Conservation (phyloP, 2,329 filamentous ascomycete species). For the Fusarium nematophilum region DNA sequence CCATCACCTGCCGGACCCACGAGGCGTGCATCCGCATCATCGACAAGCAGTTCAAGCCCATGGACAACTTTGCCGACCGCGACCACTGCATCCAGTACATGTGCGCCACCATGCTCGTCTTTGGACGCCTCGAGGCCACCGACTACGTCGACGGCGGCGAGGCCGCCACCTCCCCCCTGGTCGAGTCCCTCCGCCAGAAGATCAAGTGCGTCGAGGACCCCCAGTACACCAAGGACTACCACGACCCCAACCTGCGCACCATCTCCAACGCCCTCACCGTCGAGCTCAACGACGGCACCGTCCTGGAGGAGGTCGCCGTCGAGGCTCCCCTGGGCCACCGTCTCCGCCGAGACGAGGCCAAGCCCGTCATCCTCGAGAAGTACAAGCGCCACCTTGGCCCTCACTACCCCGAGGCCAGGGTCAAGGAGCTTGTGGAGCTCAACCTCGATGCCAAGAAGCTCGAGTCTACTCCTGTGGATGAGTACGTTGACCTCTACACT, state of each 20-base stretch:
- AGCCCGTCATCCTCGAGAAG: slow-evolving; percentile 96
- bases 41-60: slow-evolving; percentile 99
- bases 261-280: slow-evolving; percentile 98
- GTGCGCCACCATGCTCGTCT: slow-evolving; percentile 95
- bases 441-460: slow-evolving; percentile 80
- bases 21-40: slow-evolving; percentile 99
- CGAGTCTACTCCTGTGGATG: slow-evolving; percentile 85
- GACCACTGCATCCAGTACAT: slow-evolving; percentile 99
- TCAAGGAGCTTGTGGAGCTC: slow-evolving; percentile 85
- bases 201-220: slow-evolving; percentile 98
- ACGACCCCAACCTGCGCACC: slow-evolving; percentile 90
- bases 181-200: slow-evolving; percentile 91
- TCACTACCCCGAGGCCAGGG: slow-evolving; percentile 81
- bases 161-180: slow-evolving; percentile 87
- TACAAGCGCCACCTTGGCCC: slow-evolving; percentile 91
- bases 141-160: slow-evolving; percentile 95
- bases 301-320: slow-evolving; percentile 89
- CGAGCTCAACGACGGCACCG: slow-evolving; percentile 91
- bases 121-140: slow-evolving; percentile 89
- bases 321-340: slow-evolving; percentile 96
- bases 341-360: slow-evolving; percentile 92
- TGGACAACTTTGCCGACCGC: slow-evolving; percentile 99
- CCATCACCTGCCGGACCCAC: slow-evolving; percentile 93
- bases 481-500: slow-evolving; percentile 89
- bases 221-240: slow-evolving; percentile 94